Evolutionary conservation across 148 eudicot species (phyloP).

Genomic region (Drosera capensis): DNA sequence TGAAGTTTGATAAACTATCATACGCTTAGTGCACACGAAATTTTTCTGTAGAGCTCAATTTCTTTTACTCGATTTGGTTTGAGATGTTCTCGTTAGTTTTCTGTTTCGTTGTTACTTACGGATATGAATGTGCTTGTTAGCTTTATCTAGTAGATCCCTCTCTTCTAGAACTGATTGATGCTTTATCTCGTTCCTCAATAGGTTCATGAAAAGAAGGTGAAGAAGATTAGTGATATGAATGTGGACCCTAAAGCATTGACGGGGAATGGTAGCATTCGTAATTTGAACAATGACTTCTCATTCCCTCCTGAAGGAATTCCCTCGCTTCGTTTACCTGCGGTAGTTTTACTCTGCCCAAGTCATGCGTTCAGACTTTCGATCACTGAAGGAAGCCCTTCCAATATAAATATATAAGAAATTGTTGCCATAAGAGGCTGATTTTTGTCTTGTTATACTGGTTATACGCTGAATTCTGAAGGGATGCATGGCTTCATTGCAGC

Average conservation of each 20-base stretch:
- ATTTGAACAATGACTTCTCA: conserved; percentile 26
- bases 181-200: conserved; percentile 12
- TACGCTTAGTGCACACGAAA: too few relatives aligned
- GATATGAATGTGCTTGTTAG: neutral
- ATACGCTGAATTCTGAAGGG: too few relatives aligned
- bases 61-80: too few relatives aligned
- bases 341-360: conserved; percentile 33
- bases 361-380: neutral
- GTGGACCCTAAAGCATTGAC: conserved; percentile 31
- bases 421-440: too few relatives aligned
- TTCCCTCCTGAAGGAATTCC: conserved; percentile 33
- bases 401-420: too few relatives aligned
- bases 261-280: conserved; percentile 36
- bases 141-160: neutral
- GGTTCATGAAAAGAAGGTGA: conserved; percentile 78
- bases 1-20: too few relatives aligned
- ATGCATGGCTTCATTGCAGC: too few relatives aligned
- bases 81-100: too few relatives aligned
- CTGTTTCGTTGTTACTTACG: too few relatives aligned
- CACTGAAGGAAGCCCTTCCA: neutral
- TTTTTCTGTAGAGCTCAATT: too few relatives aligned
- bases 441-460: too few relatives aligned
- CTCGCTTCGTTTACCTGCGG: conserved; percentile 60
- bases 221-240: conserved; percentile 61
- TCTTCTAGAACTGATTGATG: conserved; percentile 5